Evolutionary conservation across 441 rosid genomes (phyloP).

Genomic region (Geranium incanum): DNA sequence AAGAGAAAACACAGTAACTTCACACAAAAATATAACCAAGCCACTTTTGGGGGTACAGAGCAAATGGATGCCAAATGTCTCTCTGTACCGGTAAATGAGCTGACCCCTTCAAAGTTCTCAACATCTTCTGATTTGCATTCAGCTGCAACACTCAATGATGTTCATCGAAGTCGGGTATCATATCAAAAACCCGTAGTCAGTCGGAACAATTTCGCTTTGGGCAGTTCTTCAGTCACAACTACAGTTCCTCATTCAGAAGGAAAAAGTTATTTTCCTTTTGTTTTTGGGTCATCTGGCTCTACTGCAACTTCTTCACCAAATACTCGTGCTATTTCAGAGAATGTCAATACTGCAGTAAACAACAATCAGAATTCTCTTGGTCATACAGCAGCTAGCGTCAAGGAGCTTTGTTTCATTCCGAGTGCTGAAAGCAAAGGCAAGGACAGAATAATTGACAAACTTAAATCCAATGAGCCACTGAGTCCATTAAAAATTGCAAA

Average conservation of each 20-base stretch:
- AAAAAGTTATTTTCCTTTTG: conserved; percentile 13
- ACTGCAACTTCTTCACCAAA: conserved; percentile 12
- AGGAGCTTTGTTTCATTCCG: conserved; percentile 16
- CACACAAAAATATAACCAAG: conserved; percentile 6
- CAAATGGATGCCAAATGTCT: conserved; percentile 7
- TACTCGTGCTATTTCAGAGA: conserved; percentile 16
- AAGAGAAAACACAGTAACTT: conserved; percentile 6
- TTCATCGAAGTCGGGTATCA: conserved; percentile 12
- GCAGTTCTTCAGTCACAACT: conserved; percentile 12
- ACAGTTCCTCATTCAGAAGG: conserved; percentile 9
- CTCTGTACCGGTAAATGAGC: not conserved
- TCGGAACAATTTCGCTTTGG: conserved; percentile 9
- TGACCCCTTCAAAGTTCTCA: conserved; percentile 5
- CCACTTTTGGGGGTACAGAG: conserved; percentile 7
- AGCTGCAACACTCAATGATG: conserved; percentile 10
- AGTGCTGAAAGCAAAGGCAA: conserved; percentile 18
- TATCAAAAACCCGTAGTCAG: not conserved
- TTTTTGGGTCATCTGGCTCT: conserved; percentile 16
- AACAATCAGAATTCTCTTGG: conserved; percentile 2
- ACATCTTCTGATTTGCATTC: conserved; percentile 5
- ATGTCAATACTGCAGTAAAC: conserved; percentile 13
- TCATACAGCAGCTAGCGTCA: not conserved
- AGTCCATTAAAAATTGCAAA: conserved; percentile 15
- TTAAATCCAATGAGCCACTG: conserved; percentile 3
- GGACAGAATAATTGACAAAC: conserved; percentile 16